These are phyloP conservation scores for Euryodendron excelsum DNA, from an alignment of 148 eudicot genomes.

Conservation along the genomic window DNA sequence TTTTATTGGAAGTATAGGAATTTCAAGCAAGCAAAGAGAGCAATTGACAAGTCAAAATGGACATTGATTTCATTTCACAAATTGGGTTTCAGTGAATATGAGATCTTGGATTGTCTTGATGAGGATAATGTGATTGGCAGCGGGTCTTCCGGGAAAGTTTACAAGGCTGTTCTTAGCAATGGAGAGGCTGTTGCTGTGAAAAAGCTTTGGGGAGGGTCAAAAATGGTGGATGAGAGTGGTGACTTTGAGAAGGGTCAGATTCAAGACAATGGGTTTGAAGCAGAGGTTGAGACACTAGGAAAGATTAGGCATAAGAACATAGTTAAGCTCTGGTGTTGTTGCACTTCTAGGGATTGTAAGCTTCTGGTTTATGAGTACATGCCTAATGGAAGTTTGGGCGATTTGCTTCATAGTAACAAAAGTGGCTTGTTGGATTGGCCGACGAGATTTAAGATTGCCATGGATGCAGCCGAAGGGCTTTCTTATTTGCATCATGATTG, in stretches of 20 bases:
- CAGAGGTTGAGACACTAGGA: constrained; percentile 90
- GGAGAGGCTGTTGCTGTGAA: constrained; percentile 86
- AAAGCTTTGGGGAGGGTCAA: constrained; percentile 56
- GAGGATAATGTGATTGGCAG: constrained; percentile 90
- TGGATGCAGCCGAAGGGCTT: constrained; percentile 91
- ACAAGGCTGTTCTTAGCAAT: constrained; percentile 74
- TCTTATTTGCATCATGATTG: constrained; percentile 95
- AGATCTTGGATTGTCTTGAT: constrained; percentile 68
- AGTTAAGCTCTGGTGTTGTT: constrained; percentile 92
- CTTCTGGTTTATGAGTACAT: constrained; percentile 89
- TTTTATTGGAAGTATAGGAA: constrained; percentile 55
- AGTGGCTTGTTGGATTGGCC: constrained; percentile 85
- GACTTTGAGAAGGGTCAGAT: constrained; percentile 51
- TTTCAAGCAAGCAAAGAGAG: constrained; percentile 41
- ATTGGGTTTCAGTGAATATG: constrained; percentile 78
- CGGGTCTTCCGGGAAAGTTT: constrained; percentile 89
- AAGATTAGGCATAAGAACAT: constrained; percentile 93
- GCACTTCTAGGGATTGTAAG: constrained; percentile 62
- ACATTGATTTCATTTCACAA: constrained; percentile 87
- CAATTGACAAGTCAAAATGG: constrained; percentile 72
- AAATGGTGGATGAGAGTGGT: constrained; percentile 30
- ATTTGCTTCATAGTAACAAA: constrained; percentile 75
- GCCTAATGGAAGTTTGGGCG: constrained; percentile 95
- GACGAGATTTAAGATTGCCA: constrained; percentile 59
- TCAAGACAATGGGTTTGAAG: constrained; percentile 65